Conservation (phyloP, 306 rosid genomes). For the Vigna radiata region DNA sequence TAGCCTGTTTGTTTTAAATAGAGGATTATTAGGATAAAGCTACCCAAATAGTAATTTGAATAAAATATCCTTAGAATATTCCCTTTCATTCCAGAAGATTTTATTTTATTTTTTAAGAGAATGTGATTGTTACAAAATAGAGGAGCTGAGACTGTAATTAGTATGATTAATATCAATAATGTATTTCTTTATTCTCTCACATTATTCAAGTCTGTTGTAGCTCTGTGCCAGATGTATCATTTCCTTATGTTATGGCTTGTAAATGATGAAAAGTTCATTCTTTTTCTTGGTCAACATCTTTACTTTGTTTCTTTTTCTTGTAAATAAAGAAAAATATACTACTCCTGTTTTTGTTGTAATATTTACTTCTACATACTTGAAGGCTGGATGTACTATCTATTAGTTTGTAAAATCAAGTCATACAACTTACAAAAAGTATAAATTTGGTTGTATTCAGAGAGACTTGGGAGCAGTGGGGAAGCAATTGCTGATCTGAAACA, state of each 20-base stretch:
- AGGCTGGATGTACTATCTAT: slow-evolving; percentile 15
- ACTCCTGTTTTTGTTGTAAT: background rate
- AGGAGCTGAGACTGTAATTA: no score
- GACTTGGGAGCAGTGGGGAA: slow-evolving; percentile 76
- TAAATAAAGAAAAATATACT: background rate
- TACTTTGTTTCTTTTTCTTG: background rate
- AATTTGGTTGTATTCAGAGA: slow-evolving; percentile 63
- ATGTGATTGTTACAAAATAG: no score
- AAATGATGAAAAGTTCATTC: slow-evolving; percentile 14
- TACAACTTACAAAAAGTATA: slow-evolving; percentile 36
- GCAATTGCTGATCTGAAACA: slow-evolving; percentile 85
- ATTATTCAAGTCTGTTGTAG: background rate
- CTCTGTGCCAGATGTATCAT: slow-evolving; percentile 30
- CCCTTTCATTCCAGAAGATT: no score
- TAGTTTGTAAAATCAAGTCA: slow-evolving; percentile 24
- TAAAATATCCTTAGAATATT: no score
- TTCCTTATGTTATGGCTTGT: slow-evolving; percentile 9
- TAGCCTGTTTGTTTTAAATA: background rate
- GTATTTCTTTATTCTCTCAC: no score
- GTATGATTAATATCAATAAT: no score
- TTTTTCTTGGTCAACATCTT: background rate
- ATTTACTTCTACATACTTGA: slow-evolving; percentile 19
- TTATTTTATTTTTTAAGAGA: no score
- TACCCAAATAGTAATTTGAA: no score
- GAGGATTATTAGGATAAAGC: no score